These are phyloP conservation scores for Malus sieversii DNA, from an alignment of 306 rosid species.

Conservation along the genomic window DNA sequence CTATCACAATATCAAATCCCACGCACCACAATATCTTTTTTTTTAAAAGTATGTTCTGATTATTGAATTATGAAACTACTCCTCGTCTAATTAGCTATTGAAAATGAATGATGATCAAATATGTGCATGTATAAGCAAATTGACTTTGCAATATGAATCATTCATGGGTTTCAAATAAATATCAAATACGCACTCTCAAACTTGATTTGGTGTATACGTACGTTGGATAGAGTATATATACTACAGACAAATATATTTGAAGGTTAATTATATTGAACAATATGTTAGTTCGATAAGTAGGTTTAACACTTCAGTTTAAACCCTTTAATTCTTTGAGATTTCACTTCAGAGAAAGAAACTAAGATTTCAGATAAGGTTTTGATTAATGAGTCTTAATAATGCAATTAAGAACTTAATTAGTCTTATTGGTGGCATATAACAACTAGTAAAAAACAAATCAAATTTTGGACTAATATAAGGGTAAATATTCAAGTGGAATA, in stretches of 20 bases:
- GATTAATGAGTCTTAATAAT: constrained; percentile 2
- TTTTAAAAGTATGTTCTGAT: no score
- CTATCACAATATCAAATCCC: neutral
- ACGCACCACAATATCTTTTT: neutral
- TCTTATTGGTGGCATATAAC: neutral
- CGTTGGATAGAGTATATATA: neutral
- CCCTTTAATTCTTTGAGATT: neutral
- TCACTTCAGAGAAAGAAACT: constrained; percentile 2
- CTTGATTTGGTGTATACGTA: neutral
- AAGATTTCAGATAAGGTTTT: neutral
- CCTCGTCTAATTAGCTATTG: neutral
- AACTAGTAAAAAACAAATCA: neutral
- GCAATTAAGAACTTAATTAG: neutral
- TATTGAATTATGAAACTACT: neutral
- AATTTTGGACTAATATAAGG: neutral
- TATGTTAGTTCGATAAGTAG: neutral
- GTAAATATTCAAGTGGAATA: neutral
- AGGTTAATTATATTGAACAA: neutral
- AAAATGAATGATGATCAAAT: no score
- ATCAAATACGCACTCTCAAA: neutral
- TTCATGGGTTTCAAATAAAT: neutral
- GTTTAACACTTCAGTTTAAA: neutral
- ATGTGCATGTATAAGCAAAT: neutral
- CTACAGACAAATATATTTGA: neutral
- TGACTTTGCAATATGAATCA: neutral